Evolutionary conservation across 805 yeast species (phyloP).

Genomic region (Ogataea zsoltii): DNA sequence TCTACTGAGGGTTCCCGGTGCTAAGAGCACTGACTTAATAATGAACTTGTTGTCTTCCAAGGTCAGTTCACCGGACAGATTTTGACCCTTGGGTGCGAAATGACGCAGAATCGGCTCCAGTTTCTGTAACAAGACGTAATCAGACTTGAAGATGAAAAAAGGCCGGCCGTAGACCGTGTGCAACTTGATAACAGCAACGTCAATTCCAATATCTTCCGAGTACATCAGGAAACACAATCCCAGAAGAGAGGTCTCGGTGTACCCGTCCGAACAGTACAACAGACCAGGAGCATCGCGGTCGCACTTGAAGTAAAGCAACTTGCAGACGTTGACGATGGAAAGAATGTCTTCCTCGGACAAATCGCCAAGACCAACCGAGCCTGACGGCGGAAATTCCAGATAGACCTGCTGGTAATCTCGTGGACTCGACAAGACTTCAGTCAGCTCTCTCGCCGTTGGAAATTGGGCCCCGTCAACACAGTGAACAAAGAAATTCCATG

Average conservation of each 20-base stretch:
- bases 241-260: conserved; percentile 84
- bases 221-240: conserved; percentile 72
- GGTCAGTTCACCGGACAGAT: background rate
- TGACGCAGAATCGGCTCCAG: conserved; percentile 61
- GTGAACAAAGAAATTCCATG: conserved; percentile 55
- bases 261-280: conserved; percentile 85
- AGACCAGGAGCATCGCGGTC: conserved; percentile 44
- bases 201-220: conserved; percentile 56
- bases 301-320: conserved; percentile 53
- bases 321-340: conserved; percentile 68
- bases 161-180: conserved; percentile 73
- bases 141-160: conserved; percentile 79
- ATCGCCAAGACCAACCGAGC: conserved; percentile 77
- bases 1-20: conserved; percentile 15
- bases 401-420: conserved; percentile 26
- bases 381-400: conserved; percentile 81
- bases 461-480: conserved; percentile 62
- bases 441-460: conserved; percentile 46
- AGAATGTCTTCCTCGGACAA: conserved; percentile 60
- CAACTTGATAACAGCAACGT: conserved; percentile 64
- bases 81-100: conserved; percentile 51
- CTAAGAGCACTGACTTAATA: conserved; percentile 24
- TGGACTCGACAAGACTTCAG: conserved; percentile 21
- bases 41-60: conserved; percentile 24
- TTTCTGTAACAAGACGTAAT: conserved; percentile 63